Percentiles rank a stretch among this genome's conserved stretches.
phyloP scores from a whole-genome alignment of 163 green algal species.

The Scenedesmus sp. region DNA sequence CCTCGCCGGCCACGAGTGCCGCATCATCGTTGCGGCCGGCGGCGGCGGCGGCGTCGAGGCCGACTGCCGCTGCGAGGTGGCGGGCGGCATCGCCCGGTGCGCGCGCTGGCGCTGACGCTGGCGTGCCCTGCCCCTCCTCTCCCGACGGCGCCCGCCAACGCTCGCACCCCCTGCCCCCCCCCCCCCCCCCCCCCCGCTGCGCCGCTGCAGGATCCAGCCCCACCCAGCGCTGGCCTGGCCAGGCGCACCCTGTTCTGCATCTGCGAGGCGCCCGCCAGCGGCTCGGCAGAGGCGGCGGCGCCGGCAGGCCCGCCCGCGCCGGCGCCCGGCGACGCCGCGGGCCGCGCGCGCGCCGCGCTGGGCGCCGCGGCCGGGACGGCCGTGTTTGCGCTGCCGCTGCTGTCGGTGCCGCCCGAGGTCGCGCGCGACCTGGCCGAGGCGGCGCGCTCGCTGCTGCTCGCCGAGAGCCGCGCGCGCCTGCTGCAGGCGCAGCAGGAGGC shows the following conservation, averaged over 20 bases:
- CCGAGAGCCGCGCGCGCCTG: slow-evolving; percentile 10
- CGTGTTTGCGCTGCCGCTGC: slow-evolving; percentile 24
- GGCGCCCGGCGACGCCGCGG: background rate
- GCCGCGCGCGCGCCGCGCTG: too few relatives aligned
- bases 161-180: too few relatives aligned
- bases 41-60: background rate
- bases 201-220: slow-evolving; percentile 10
- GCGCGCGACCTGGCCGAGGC: slow-evolving; percentile 1
- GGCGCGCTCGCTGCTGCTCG: slow-evolving; percentile 10
- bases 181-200: too few relatives aligned
- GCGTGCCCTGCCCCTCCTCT: background rate
- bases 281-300: background rate
- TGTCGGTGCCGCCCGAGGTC: slow-evolving; percentile 8
- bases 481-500: slow-evolving; percentile 20
- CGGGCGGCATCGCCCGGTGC: slow-evolving; percentile 24
- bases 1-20: too few relatives aligned
- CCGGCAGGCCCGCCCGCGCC: background rate
- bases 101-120: background rate
- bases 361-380: background rate
- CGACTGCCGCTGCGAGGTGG: slow-evolving; percentile 8
- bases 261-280: background rate
- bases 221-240: background rate
- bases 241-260: slow-evolving; percentile 6
- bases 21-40: too few relatives aligned
- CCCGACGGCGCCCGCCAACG: too few relatives aligned